Percentiles rank a stretch among this genome's conserved stretches.
Evolutionary conservation across 148 eudicot species (phyloP).

Genomic region (Nepenthes mirabilis): DNA sequence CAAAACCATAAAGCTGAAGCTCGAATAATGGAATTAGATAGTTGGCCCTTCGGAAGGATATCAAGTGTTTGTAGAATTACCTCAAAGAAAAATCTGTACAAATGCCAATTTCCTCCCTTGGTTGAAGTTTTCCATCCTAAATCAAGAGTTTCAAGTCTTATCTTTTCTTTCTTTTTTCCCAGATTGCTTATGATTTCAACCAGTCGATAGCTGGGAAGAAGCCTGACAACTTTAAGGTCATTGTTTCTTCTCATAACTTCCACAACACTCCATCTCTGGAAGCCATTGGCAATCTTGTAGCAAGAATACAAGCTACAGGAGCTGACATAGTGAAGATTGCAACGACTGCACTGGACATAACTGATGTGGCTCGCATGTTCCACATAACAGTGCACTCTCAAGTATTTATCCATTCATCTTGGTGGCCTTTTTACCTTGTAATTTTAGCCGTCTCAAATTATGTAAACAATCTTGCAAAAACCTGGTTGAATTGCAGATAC

Average conservation of each 20-base stretch:
- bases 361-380: conserved; percentile 21
- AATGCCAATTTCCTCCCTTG: not conserved
- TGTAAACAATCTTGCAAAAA: not conserved
- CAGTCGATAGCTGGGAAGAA: conserved; percentile 22
- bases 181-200: conserved; percentile 33
- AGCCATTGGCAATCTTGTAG: conserved; percentile 31
- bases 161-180: not conserved
- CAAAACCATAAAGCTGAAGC: no score
- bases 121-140: not conserved
- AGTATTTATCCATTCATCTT: conserved; percentile 10
- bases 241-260: conserved; percentile 41
- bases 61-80: no score
- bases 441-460: not conserved
- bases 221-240: conserved; percentile 32
- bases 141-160: not conserved
- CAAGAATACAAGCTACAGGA: conserved; percentile 36
- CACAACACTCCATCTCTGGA: conserved; percentile 27
- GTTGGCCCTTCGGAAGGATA: no score
- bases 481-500: conserved; percentile 29
- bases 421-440: not conserved
- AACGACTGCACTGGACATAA: conserved; percentile 18
- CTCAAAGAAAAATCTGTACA: no score
- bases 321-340: conserved; percentile 36
- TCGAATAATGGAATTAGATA: no score
- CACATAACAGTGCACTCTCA: conserved; percentile 28